phyloP scores from a whole-genome alignment of 768 basidiomycete species.

The Dacryopinax primogenitus region DNA sequence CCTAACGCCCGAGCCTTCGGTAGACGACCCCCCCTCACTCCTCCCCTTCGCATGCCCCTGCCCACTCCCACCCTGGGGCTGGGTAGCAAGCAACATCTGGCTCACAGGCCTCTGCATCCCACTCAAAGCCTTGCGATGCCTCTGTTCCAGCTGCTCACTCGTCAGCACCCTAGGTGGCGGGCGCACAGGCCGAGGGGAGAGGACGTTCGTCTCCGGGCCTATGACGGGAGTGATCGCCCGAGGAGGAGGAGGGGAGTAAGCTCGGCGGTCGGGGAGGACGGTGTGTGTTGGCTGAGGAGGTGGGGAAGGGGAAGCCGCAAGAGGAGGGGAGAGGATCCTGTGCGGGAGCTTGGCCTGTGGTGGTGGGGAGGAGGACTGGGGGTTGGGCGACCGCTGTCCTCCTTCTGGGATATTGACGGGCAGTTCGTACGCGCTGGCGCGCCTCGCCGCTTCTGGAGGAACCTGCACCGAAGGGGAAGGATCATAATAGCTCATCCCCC shows the following conservation, averaged over 20 bases:
- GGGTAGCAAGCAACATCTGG: constrained; percentile 5
- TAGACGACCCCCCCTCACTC: background rate
- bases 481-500: constrained; percentile 4
- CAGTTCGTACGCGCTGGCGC: background rate
- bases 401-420: background rate
- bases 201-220: background rate
- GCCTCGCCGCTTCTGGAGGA: background rate
- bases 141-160: background rate
- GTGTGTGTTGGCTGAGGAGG: background rate
- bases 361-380: background rate
- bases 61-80: background rate
- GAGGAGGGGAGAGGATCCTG: constrained; percentile 5
- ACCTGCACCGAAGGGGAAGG: background rate
- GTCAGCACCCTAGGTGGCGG: background rate
- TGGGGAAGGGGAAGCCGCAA: background rate
- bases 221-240: background rate
- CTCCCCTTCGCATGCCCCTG: background rate
- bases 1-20: background rate
- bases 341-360: background rate
- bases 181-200: background rate
- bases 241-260: background rate
- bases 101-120: constrained; percentile 6
- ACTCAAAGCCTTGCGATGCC: background rate
- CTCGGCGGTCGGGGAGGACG: background rate
- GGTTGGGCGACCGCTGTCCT: background rate